A percentile compares a stretch with the other conserved stretches of the same genome.
Evolutionary conservation across 192 early-diverging fungal species (phyloP).

Genomic region (Gigaspora rosea): DNA sequence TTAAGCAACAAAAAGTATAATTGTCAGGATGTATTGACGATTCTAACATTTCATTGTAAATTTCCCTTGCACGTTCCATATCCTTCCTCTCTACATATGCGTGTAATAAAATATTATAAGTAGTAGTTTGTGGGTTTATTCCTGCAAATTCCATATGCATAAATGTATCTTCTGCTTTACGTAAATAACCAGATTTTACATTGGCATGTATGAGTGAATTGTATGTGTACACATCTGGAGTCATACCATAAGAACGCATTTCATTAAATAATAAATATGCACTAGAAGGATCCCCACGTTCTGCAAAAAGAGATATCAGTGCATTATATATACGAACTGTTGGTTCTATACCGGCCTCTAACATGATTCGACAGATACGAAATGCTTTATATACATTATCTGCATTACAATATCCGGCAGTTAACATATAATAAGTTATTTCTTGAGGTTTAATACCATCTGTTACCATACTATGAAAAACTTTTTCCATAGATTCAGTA

Average conservation of each 20-base stretch:
- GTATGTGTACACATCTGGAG: constrained; percentile 53
- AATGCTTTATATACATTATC: constrained; percentile 47
- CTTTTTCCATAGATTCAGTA: constrained; percentile 23
- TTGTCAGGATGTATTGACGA: constrained; percentile 42
- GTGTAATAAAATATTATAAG: constrained; percentile 81
- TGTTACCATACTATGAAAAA: constrained; percentile 8
- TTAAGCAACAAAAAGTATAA: constrained; percentile 49
- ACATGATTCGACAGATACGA: constrained; percentile 44
- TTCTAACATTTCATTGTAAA: constrained; percentile 49
- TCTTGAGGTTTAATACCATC: constrained; percentile 38
- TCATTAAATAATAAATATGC: constrained; percentile 47
- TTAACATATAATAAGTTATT: constrained; percentile 50
- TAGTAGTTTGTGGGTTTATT: constrained; percentile 68
- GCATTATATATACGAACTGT: constrained; percentile 51
- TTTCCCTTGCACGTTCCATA: constrained; percentile 43
- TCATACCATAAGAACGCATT: constrained; percentile 43
- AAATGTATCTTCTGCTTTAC: constrained; percentile 79
- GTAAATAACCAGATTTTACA: constrained; percentile 63
- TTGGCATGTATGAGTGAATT: constrained; percentile 80
- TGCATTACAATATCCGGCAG: constrained; percentile 45
- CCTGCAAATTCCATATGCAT: constrained; percentile 74
- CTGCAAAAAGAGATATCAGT: constrained; percentile 51
- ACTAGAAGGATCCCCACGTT: constrained; percentile 40
- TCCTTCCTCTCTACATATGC: constrained; percentile 62
- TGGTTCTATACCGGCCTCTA: constrained; percentile 38